Evolutionary conservation across 2,329 filamentous ascomycete genomes (phyloP).

Genomic region (Scedosporium aurantiacum): DNA sequence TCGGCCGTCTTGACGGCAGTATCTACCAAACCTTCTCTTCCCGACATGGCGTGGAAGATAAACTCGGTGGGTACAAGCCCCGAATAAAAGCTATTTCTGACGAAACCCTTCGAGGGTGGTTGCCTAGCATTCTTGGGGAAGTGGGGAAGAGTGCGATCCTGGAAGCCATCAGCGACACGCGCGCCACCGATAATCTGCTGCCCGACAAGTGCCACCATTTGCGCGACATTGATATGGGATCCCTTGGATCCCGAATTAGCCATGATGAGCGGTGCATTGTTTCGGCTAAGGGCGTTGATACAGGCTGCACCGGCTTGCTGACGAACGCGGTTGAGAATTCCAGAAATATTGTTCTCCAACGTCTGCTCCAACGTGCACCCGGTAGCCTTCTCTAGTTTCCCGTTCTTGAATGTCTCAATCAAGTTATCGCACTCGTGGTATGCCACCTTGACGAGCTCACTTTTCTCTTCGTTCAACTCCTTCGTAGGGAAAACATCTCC

Average conservation of each 20-base stretch:
- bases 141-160: conserved; percentile 87
- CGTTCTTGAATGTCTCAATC: conserved; percentile 68
- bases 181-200: conserved; percentile 94
- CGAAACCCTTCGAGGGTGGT: conserved; percentile 93
- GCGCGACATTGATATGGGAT: conserved; percentile 93
- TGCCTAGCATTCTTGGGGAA: conserved; percentile 89
- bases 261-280: conserved; percentile 93
- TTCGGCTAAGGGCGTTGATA: conserved; percentile 77
- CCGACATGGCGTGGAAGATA: conserved; percentile 95
- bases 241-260: conserved; percentile 95
- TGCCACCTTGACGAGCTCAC: conserved; percentile 62
- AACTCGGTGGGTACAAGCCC: conserved; percentile 87
- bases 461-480: conserved; percentile 60
- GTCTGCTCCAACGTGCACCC: conserved; percentile 89
- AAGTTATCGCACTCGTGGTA: conserved; percentile 75
- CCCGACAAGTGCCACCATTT: conserved; percentile 96
- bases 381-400: conserved; percentile 72
- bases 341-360: conserved; percentile 80
- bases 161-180: conserved; percentile 91
- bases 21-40: conserved; percentile 95
- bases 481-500: conserved; percentile 83
- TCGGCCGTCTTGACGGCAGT: conserved; percentile 98
- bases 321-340: conserved; percentile 84
- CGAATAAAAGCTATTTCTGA: conserved; percentile 93
- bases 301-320: conserved; percentile 84